A percentile compares a stretch with the other conserved stretches of the same genome.
These are phyloP conservation scores for Naematelia aurantialba DNA, from an alignment of 768 basidiomycete species.

Conservation along the genomic window DNA sequence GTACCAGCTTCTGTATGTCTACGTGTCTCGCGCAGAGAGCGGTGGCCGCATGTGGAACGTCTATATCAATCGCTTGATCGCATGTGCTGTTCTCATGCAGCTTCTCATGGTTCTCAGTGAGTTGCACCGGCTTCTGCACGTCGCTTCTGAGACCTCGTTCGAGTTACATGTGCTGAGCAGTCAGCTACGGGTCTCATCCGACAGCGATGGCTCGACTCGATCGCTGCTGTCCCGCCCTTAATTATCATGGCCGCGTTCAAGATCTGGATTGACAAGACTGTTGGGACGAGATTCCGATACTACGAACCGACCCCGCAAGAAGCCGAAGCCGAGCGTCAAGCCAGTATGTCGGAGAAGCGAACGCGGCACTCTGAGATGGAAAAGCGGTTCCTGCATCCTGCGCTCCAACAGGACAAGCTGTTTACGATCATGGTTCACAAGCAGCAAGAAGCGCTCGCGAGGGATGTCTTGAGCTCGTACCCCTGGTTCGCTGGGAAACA, in stretches of 20 bases:
- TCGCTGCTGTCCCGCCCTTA: constrained; percentile 78
- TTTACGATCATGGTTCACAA: constrained; percentile 52
- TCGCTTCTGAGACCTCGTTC: too few species aligned
- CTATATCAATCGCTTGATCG: constrained; percentile 80
- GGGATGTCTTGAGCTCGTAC: constrained; percentile 48
- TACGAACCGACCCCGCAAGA: constrained; percentile 65
- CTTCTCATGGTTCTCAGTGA: constrained; percentile 62
- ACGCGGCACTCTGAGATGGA: constrained; percentile 78
- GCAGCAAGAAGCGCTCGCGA: constrained; percentile 48
- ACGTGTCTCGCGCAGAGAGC: constrained; percentile 78
- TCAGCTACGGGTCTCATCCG: constrained; percentile 62
- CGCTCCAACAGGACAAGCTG: constrained; percentile 77
- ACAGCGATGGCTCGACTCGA: constrained; percentile 64
- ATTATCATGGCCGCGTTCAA: constrained; percentile 78
- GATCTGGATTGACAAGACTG: constrained; percentile 68
- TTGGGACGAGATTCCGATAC: constrained; percentile 68
- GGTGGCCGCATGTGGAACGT: constrained; percentile 95
- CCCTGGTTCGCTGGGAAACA: constrained; percentile 46
- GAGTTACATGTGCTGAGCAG: not conserved
- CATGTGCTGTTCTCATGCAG: constrained; percentile 81
- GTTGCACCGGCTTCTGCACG: constrained; percentile 43
- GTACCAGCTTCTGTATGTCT: constrained; percentile 91
- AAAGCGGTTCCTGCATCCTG: constrained; percentile 92
- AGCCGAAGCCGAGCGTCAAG: constrained; percentile 62
- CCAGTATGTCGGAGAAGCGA: constrained; percentile 65